Evolutionary conservation across 1,284 basidiomycete genomes (phyloP).

Genomic region (Apiotrichum mycotoxinovorans): DNA sequence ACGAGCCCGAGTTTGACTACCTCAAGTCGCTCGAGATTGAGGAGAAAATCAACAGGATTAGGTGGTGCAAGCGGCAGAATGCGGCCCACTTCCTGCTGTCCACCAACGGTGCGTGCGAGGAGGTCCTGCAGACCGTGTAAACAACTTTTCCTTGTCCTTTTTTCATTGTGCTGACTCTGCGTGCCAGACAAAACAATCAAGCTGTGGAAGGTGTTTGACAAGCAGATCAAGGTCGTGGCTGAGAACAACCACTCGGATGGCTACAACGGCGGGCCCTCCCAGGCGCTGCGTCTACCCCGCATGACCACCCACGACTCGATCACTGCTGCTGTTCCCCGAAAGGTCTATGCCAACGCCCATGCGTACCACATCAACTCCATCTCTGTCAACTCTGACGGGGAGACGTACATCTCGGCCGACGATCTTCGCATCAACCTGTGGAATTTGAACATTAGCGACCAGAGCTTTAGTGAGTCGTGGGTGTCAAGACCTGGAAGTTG

Average conservation of each 20-base stretch:
- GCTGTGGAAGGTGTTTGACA: constrained; percentile 99
- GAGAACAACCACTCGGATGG: constrained; percentile 93
- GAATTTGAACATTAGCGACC: constrained; percentile 98
- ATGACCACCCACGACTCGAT: constrained; percentile 96
- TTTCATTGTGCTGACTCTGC: neutral
- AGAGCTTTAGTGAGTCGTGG: constrained; percentile 86
- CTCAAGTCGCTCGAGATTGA: constrained; percentile 99
- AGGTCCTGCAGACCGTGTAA: constrained; percentile 5
- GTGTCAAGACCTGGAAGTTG: neutral
- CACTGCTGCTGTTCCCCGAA: constrained; percentile 95
- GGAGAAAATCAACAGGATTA: constrained; percentile 99
- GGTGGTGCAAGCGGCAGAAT: constrained; percentile 99
- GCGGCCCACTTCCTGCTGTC: constrained; percentile 94
- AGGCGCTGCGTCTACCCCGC: constrained; percentile 71
- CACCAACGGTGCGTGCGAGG: constrained; percentile 73
- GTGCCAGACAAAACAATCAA: constrained; percentile 97
- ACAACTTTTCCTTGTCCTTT: constrained; percentile 1
- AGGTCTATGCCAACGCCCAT: constrained; percentile 98
- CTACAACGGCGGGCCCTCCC: constrained; percentile 55
- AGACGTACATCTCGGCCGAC: constrained; percentile 98
- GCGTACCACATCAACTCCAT: constrained; percentile 99
- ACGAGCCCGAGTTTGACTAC: constrained; percentile 99
- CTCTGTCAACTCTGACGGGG: constrained; percentile 97
- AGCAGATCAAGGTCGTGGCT: constrained; percentile 90
- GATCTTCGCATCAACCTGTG: constrained; percentile 96